A percentile compares a stretch with the other conserved stretches of the same genome.
phyloP scores from a whole-genome alignment of 2,329 filamentous ascomycete species.

The Ceratocystiopsis sp. region DNA sequence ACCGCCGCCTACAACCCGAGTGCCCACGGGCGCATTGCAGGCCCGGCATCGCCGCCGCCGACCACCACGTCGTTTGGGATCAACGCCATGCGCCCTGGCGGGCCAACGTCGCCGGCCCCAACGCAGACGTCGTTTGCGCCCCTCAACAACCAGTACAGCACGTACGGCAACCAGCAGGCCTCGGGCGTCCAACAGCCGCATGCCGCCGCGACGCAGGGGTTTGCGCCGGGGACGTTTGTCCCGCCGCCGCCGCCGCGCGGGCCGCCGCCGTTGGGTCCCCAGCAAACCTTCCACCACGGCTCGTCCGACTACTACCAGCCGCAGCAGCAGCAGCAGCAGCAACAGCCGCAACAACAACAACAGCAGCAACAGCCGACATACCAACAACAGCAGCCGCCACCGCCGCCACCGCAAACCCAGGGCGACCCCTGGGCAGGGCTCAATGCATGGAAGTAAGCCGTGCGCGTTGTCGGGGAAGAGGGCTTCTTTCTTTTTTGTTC shows the following conservation, averaged over 20 bases:
- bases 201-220: conserved; percentile 16
- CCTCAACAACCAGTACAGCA: conserved; percentile 29
- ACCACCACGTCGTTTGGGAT: conserved; percentile 20
- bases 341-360: conserved; percentile 18
- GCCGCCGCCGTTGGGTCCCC: conserved; percentile 42
- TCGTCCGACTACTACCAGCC: conserved; percentile 14
- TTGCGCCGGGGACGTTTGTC: conserved; percentile 40
- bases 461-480: neutral
- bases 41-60: conserved; percentile 29
- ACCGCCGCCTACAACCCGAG: conserved; percentile 34
- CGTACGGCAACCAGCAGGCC: conserved; percentile 28
- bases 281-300: conserved; percentile 42
- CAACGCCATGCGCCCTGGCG: conserved; percentile 13
- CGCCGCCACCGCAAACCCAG: conserved; percentile 24
- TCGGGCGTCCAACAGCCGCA: conserved; percentile 24
- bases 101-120: conserved; percentile 40
- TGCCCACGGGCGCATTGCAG: conserved; percentile 39
- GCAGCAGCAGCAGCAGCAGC: conserved; percentile 18
- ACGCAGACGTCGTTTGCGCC: conserved; percentile 37
- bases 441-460: conserved; percentile 30
- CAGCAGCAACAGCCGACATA: conserved; percentile 19
- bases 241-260: conserved; percentile 47
- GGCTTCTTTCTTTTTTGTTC: too few relatives aligned
- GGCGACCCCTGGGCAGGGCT: conserved; percentile 34
- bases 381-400: conserved; percentile 21